A percentile compares a stretch with the other conserved stretches of the same genome.
These are phyloP conservation scores for Moricandia moricandioides DNA, from an alignment of 345 rosid genomes.

Conservation along the genomic window DNA sequence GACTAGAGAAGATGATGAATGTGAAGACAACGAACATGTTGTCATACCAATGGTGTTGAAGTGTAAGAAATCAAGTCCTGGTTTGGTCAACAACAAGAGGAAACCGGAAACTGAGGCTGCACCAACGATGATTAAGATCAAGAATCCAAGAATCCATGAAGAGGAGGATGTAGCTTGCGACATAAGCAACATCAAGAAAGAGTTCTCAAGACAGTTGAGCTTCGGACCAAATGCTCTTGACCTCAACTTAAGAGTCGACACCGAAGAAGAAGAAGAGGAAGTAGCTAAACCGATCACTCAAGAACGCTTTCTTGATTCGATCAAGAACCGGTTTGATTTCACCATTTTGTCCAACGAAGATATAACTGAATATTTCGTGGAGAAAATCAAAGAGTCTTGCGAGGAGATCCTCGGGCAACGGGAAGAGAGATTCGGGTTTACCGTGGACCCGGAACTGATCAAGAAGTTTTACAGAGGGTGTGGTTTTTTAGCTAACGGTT, in stretches of 20 bases:
- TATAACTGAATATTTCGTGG: slow-evolving; percentile 38
- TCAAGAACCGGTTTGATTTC: slow-evolving; percentile 54
- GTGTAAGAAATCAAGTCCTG: slow-evolving; percentile 36
- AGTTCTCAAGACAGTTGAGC: slow-evolving; percentile 57
- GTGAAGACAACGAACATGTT: slow-evolving; percentile 26
- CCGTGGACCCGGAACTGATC: slow-evolving; percentile 50
- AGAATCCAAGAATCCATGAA: slow-evolving; percentile 43
- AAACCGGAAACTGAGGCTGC: slow-evolving; percentile 46
- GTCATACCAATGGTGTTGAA: slow-evolving; percentile 60
- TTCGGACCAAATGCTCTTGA: slow-evolving; percentile 55
- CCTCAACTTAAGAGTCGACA: slow-evolving; percentile 59
- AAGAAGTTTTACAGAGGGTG: slow-evolving; percentile 42
- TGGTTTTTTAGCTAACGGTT: slow-evolving; percentile 43
- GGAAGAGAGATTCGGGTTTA: slow-evolving; percentile 45
- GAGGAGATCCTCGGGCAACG: slow-evolving; percentile 47
- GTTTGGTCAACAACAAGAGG: slow-evolving; percentile 49
- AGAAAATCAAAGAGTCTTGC: slow-evolving; percentile 41
- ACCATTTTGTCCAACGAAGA: slow-evolving; percentile 34
- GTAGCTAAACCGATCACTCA: background rate
- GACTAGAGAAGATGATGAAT: slow-evolving; percentile 45
- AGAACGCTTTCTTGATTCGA: slow-evolving; percentile 46
- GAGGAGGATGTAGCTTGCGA: slow-evolving; percentile 38
- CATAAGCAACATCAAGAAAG: slow-evolving; percentile 40
- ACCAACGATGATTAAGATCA: slow-evolving; percentile 34
- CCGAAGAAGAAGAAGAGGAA: slow-evolving; percentile 39